Evolutionary conservation across 306 rosid species (phyloP).

Genomic region (Fragaria ananassa): DNA sequence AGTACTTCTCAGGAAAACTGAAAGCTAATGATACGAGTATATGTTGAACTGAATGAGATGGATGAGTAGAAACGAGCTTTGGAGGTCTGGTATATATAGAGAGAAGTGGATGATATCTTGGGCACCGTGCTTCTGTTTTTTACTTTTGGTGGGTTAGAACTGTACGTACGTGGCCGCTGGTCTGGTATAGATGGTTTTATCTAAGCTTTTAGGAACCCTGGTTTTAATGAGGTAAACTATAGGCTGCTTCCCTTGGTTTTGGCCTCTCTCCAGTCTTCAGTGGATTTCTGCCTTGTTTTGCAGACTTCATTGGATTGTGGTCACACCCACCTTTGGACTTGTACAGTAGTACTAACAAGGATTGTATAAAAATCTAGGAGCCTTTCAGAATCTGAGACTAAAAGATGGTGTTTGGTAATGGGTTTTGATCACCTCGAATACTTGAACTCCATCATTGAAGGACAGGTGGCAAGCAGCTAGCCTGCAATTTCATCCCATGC

Average conservation of each 20-base stretch:
- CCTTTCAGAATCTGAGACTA: slow-evolving; percentile 1
- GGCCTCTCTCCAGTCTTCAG: not conserved
- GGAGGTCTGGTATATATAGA: slow-evolving; percentile 35
- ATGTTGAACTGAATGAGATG: not conserved
- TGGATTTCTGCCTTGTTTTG: not conserved
- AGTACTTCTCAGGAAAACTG: not conserved
- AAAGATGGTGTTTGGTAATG: no score
- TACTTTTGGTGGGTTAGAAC: not conserved
- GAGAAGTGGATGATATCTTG: slow-evolving; percentile 7
- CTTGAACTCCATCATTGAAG: not conserved
- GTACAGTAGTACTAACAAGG: not conserved
- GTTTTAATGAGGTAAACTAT: slow-evolving; percentile 33
- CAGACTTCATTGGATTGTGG: not conserved
- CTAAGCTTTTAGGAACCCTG: slow-evolving; percentile 23
- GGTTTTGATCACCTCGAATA: not conserved
- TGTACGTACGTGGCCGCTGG: slow-evolving; percentile 39
- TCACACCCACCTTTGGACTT: not conserved
- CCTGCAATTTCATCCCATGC: not conserved
- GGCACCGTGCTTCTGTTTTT: slow-evolving; percentile 9
- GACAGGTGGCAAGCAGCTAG: not conserved
- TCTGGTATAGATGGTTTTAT: slow-evolving; percentile 21
- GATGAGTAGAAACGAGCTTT: slow-evolving; percentile 17
- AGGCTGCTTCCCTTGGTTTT: slow-evolving; percentile 33
- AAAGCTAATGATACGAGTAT: not conserved
- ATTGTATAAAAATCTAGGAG: slow-evolving; percentile 2